Evolutionary conservation across 768 basidiomycete species (phyloP), one percentile per base, ranked within the genome.

Genomic region (Psilocybe tampanensis): DNA sequence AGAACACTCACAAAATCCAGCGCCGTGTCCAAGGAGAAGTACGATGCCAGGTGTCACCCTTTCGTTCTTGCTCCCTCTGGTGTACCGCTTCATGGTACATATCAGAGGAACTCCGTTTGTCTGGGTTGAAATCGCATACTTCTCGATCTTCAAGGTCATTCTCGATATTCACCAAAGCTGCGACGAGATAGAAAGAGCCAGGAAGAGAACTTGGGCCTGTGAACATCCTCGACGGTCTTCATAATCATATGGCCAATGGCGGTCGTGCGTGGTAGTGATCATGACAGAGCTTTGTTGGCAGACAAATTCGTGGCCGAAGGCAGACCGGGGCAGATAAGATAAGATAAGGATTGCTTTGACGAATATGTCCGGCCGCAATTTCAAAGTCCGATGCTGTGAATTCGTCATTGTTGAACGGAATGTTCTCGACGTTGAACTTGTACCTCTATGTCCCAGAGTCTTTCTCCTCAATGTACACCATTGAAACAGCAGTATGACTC

Each of bases 401-500:
- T 15, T 15, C 49, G 49, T 51, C 36, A 36, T 42, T 36, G 6
- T 13, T n/a, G n/a, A n/a, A n/a, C n/a, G n/a, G n/a, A 23, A 1
- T n/a, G 11, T 29, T 18, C 17, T n/a, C 8, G 6, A 9, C 39
- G n/a, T 29, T 13, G 34, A 26, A n/a, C 29, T 2, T 42, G 8
- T 44, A 44, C 39, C 33, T 60, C 58, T 56, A 92, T 94, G 92
- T 86, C 92, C 0, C 80, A 86, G 59, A 95, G 93, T 55, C 83
- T 98, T 21, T 85, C 90, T 1, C 76, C 84, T 8, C 83, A 86
- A 76, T 98, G 96, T 74, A 97, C 95, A 5, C 88, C 91, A 0
- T 80, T 96, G 56, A 98, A 98, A 72, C 85, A 86, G 51, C 75
- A 85, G 54, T 98, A 97, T 69, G 95, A 98, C 72, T 78, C 90